Percentiles rank a stretch among this genome's conserved stretches.
Conservation (phyloP, 2,329 filamentous ascomycete species). For the Paradendryphiella salina region DNA sequence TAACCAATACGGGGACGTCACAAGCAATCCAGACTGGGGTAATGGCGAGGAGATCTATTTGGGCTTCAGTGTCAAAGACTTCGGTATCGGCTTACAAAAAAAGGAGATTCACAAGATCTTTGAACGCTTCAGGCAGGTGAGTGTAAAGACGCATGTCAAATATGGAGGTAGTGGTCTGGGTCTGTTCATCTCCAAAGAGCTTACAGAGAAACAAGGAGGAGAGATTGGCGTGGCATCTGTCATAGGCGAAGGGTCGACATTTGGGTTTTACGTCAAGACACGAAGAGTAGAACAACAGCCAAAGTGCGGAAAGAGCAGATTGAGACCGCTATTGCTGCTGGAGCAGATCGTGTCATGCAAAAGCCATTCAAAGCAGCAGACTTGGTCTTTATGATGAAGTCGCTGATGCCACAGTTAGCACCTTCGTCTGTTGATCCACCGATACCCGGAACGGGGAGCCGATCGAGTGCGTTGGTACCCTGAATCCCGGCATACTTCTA, state of each 20-base stretch:
- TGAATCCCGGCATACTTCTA: slow-evolving; percentile 21
- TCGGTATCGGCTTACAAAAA: slow-evolving; percentile 47
- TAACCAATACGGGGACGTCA: slow-evolving; percentile 28
- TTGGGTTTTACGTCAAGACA: slow-evolving; percentile 52
- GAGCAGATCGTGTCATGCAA: slow-evolving; percentile 44
- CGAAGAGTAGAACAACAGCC: slow-evolving; percentile 26
- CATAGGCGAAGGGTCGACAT: slow-evolving; percentile 46
- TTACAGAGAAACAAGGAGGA: slow-evolving; percentile 52
- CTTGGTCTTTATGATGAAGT: slow-evolving; percentile 43
- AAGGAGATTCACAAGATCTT: slow-evolving; percentile 48
- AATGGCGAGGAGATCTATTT: slow-evolving; percentile 47
- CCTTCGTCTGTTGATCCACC: slow-evolving; percentile 25
- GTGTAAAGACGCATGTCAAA: slow-evolving; percentile 44
- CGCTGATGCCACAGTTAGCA: slow-evolving; percentile 29
- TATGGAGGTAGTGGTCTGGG: slow-evolving; percentile 53
- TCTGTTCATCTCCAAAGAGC: slow-evolving; percentile 52
- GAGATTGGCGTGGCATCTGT: slow-evolving; percentile 51
- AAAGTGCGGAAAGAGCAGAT: slow-evolving; percentile 43
- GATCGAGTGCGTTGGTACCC: slow-evolving; percentile 20
- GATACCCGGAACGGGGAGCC: slow-evolving; percentile 15
- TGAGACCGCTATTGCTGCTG: slow-evolving; percentile 38
- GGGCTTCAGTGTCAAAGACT: slow-evolving; percentile 46
- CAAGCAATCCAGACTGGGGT: slow-evolving; percentile 42
- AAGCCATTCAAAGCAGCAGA: slow-evolving; percentile 45
- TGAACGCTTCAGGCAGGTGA: slow-evolving; percentile 44